Conservation (phyloP, 306 rosid species). For the Erythrophleum fordii region DNA sequence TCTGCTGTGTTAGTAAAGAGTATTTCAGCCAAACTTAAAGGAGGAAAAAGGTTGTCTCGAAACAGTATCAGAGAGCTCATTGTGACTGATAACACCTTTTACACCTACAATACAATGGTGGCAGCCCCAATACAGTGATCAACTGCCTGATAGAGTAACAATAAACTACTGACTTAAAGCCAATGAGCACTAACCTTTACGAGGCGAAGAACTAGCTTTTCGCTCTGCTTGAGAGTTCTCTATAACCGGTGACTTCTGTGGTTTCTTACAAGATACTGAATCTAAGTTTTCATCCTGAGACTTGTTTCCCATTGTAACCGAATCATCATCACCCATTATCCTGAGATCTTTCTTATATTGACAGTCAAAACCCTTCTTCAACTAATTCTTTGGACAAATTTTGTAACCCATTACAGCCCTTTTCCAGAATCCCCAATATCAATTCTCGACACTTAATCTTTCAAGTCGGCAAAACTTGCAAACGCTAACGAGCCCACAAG, state of each 20-base stretch:
- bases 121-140: not conserved
- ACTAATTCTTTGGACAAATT: constrained; percentile 31
- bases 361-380: constrained; percentile 33
- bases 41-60: not conserved
- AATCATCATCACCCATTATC: constrained; percentile 10
- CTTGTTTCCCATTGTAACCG: constrained; percentile 13
- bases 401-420: constrained; percentile 55
- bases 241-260: constrained; percentile 1
- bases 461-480: constrained; percentile 1
- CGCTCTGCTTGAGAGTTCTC: constrained; percentile 35
- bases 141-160: not conserved
- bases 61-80: not conserved
- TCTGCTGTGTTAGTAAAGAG: not conserved
- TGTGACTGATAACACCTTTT: not conserved
- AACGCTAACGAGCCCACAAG: constrained; percentile 6
- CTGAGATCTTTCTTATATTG: not conserved
- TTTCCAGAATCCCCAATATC: constrained; percentile 30
- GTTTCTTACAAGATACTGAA: constrained; percentile 41
- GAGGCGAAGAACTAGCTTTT: constrained; percentile 45
- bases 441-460: constrained; percentile 15
- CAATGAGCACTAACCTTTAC: constrained; percentile 54
- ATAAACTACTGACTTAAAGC: constrained; percentile 20
- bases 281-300: constrained; percentile 24
- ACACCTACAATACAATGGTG: not conserved
- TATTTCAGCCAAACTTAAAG: not conserved